A percentile compares a stretch with the other conserved stretches of the same genome.
These are phyloP conservation scores for Lepidium africanum DNA, from an alignment of 345 rosid genomes.

Conservation along the genomic window DNA sequence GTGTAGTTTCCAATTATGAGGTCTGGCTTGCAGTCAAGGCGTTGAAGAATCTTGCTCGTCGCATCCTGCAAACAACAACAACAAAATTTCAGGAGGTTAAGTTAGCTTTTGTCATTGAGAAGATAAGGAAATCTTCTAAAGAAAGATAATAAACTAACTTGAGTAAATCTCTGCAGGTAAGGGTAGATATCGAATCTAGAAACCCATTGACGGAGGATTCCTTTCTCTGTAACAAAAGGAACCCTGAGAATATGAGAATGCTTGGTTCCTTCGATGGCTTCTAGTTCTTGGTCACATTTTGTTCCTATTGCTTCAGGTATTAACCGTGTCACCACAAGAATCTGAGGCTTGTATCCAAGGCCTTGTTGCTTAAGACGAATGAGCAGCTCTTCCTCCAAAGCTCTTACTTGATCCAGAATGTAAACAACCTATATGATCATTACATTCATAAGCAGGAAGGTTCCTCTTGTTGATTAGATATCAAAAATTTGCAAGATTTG, in stretches of 20 bases:
- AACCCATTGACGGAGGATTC: slow-evolving; percentile 74
- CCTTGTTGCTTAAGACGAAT: slow-evolving; percentile 69
- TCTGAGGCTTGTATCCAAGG: slow-evolving; percentile 65
- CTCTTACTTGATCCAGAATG: slow-evolving; percentile 96
- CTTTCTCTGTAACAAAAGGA: slow-evolving; percentile 69
- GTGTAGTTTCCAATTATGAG: slow-evolving; percentile 91
- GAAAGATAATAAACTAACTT: slow-evolving; percentile 29
- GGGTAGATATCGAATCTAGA: slow-evolving; percentile 91
- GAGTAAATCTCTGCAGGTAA: slow-evolving; percentile 68
- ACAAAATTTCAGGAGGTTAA: neutral
- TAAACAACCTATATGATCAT: slow-evolving; percentile 64
- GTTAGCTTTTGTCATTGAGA: neutral
- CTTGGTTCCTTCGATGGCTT: slow-evolving; percentile 55
- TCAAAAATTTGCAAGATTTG: neutral
- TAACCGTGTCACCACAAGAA: slow-evolving; percentile 77
- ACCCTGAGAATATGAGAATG: slow-evolving; percentile 75
- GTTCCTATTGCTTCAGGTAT: slow-evolving; percentile 82
- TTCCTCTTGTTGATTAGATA: neutral
- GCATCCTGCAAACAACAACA: slow-evolving; percentile 41
- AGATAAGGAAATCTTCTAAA: neutral
- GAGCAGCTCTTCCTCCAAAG: slow-evolving; percentile 76
- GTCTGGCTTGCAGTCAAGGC: slow-evolving; percentile 67
- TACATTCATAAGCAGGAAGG: neutral
- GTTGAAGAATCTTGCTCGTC: slow-evolving; percentile 50
- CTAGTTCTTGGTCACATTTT: slow-evolving; percentile 75